A percentile compares a stretch with the other conserved stretches of the same genome.
These are phyloP conservation scores for Fusarium sp. DNA, from an alignment of 2,329 filamentous ascomycete species.

Conservation along the genomic window DNA sequence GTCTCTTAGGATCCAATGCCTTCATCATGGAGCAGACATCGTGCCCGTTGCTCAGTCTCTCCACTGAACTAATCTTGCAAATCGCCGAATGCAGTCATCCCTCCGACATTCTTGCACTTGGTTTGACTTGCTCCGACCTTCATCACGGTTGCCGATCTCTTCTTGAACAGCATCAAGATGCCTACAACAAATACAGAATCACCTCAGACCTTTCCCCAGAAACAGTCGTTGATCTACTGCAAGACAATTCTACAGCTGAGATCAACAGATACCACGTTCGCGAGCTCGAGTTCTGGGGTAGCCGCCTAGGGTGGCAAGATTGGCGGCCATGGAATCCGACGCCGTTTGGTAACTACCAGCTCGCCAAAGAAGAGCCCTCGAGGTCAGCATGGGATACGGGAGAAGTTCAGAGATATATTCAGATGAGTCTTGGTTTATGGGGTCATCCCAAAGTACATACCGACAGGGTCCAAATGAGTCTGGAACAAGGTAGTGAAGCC, in stretches of 20 bases:
- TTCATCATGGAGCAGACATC: neutral
- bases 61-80: constrained; percentile 7
- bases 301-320: constrained; percentile 14
- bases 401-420: neutral
- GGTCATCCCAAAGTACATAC: no score
- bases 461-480: neutral
- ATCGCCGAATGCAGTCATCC: constrained; percentile 1
- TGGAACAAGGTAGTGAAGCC: constrained; percentile 12
- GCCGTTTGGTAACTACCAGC: neutral
- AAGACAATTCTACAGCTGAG: rapidly evolving
- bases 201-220: constrained; percentile 9
- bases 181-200: neutral
- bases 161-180: constrained; percentile 9
- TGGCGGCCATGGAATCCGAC: constrained; percentile 19
- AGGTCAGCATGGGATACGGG: neutral
- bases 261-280: constrained; percentile 29
- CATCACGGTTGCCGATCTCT: neutral
- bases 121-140: constrained; percentile 22
- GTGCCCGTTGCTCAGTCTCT: neutral
- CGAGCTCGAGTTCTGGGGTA: constrained; percentile 36
- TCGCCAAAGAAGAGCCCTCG: neutral
- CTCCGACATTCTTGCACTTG: neutral
- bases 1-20: no score
- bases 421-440: no score
- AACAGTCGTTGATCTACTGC: neutral